Conservation (phyloP, 768 basidiomycete genomes). For the Russula earlei region DNA sequence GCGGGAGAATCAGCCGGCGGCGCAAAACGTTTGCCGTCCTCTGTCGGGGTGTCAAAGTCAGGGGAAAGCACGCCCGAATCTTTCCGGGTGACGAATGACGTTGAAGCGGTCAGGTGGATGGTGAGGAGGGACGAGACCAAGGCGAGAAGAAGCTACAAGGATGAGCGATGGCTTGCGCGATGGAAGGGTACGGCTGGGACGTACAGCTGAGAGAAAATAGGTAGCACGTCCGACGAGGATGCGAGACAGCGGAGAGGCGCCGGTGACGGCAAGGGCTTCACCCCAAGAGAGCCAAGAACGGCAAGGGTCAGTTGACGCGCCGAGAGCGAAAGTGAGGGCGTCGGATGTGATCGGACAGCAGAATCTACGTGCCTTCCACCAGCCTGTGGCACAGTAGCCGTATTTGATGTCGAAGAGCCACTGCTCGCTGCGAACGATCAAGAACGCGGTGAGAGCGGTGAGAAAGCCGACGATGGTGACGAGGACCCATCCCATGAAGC, state of each 20-base stretch:
- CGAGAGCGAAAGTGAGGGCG: constrained; percentile 1
- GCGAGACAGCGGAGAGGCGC: constrained; percentile 28
- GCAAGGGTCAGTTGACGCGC: constrained; percentile 37
- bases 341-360: constrained; percentile 52
- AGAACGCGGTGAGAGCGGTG: constrained; percentile 77
- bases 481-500: constrained; percentile 79
- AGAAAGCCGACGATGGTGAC: constrained; percentile 83
- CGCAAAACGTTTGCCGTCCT: constrained; percentile 10
- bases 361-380: constrained; percentile 70
- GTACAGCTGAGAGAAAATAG: constrained; percentile 72
- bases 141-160: constrained; percentile 59
- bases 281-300: constrained; percentile 71
- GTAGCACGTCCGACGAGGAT: constrained; percentile 51
- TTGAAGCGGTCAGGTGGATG: constrained; percentile 78
- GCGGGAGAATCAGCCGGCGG: constrained; percentile 20
- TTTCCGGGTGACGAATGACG: constrained; percentile 80
- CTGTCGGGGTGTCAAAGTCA: constrained; percentile 28
- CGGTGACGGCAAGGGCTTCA: constrained; percentile 35
- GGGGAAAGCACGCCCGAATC: constrained; percentile 67
- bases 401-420: constrained; percentile 90
- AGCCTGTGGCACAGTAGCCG: constrained; percentile 65
- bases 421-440: constrained; percentile 79
- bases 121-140: constrained; percentile 70
- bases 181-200: constrained; percentile 24
- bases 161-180: background rate